Evolutionary conservation across 257 asterid species (phyloP), one percentile per base, ranked within the genome.

Genomic region (Primulina eburnea): DNA sequence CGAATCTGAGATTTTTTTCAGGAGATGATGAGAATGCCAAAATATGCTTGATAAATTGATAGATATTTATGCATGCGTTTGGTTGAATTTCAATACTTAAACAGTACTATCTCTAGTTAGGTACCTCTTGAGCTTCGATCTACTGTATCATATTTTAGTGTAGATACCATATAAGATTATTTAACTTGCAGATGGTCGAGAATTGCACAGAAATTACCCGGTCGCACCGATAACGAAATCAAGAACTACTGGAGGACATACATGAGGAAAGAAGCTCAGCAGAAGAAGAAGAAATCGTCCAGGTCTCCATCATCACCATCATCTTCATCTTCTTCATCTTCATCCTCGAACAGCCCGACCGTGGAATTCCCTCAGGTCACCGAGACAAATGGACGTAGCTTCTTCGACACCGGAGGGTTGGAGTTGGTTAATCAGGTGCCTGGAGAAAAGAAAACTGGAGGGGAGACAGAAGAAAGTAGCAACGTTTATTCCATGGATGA

Each of bases 231-330:
- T 66, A 92, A 92, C 64, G 97, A 92, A 77, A 92, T 92, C 74
- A 92, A 92, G 77, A 92, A 92, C 73, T 90, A 92, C 35, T 90
- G 98, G 98, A 83, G 98, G 24, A 92, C 97, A 0, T 90, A 85
- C 75, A 84, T 84, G 97, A 84, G 98, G 80, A 90, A 92, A 70
- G 82, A 80, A 68, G 96, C 97, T 64, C 57, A 50, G 57, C 97
- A 85, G 71, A 92, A 86, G 60, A 84, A 86, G 60, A 90, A 85
- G 75, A 88, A 84, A 11, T 69, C 68, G 43, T 60, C 7, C n/a
- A 47, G 7, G 18, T 47, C 57, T 16, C 56, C 56, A 5, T 67
- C 78, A 5, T 71, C 89, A 4, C 76, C 93, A 0, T 81, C 94
- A 0, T 81, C 92, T 52, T 62, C 53, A 0, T 81, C 77, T 7